These are phyloP conservation scores for Monosporascus ibericus DNA, from an alignment of 2,329 filamentous ascomycete species.

Conservation along the genomic window DNA sequence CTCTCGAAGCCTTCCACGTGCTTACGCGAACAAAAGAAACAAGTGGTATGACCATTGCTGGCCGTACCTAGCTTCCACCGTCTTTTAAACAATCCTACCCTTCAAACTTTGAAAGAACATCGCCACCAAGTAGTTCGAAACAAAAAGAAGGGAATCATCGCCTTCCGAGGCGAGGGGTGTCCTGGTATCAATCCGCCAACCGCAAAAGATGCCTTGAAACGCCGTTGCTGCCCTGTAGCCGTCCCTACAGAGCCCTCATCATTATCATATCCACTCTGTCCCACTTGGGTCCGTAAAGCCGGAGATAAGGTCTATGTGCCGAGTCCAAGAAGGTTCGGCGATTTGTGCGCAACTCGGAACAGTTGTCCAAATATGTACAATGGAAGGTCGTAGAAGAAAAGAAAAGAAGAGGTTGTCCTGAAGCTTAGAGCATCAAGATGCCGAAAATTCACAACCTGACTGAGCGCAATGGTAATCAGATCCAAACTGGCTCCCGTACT, in stretches of 20 bases:
- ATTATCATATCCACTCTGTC: neutral
- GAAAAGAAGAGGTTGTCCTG: neutral
- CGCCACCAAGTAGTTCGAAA: neutral
- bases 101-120: neutral
- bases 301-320: neutral
- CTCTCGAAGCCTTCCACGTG: neutral
- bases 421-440: neutral
- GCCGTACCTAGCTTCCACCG: neutral
- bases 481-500: constrained; percentile 38
- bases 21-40: neutral
- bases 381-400: constrained; percentile 18
- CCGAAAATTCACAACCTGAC: constrained; percentile 2
- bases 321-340: neutral
- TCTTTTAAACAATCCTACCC: neutral
- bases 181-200: neutral
- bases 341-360: neutral
- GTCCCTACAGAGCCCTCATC: neutral
- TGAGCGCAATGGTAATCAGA: constrained; percentile 26
- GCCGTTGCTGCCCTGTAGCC: neutral
- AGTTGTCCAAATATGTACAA: constrained; percentile 28
- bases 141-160: neutral
- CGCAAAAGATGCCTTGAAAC: neutral
- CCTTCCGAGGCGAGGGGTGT: neutral
- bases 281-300: neutral
- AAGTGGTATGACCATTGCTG: neutral